Evolutionary conservation across 352 stramenopile genomes (phyloP), one percentile per base, ranked within the genome.

Genomic region (Phytophthora podocarpi): DNA sequence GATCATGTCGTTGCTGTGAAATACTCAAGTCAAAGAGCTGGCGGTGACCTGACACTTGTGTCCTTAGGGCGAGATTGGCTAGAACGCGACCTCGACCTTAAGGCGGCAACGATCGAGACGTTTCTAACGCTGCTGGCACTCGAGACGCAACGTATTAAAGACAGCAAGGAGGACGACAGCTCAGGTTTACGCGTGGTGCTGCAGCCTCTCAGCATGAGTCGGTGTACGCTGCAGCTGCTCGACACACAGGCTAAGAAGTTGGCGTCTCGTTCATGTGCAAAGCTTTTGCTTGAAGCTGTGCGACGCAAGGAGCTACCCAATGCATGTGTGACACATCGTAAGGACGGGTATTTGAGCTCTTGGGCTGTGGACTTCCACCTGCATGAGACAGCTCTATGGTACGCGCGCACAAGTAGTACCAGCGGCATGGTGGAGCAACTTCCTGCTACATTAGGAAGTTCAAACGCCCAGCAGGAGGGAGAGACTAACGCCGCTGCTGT

Each of bases 101-200:
- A 95, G 43, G 49, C 70, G 0, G 83, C 80, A 27, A 87, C 71
- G 40, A 59, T 95, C 20, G 86, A 95, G 48, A 95, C 86, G 18
- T 91, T 95, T 55, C 55, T 95, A 4, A 93, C 83, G 10, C 55
- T 92, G 16, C 35, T 88, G 23, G 67, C 72, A 34, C 59, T 87
- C 12, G 60, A 82, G 16, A 63, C 59, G 18, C 37, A 72, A 41
- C 55, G 58, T 49, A 12, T 15, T 5, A 21, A 50, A 31, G 35
- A 18, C 5, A 26, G 32, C 13, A 27, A 42, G 3, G n/a, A 74
- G 12, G 37, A 57, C 4, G 36, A 67, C 27, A 55, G 18, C 1
- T 13, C 47, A 13, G 41, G 53, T 7, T 32, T 81, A 20, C 50
- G 53, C 3, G 42, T 90, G 5, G 42, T 59, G 11, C 51, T 87